phyloP scores from a whole-genome alignment of 2,329 filamentous ascomycete species.

The Tolypocladium ovalisporum region DNA sequence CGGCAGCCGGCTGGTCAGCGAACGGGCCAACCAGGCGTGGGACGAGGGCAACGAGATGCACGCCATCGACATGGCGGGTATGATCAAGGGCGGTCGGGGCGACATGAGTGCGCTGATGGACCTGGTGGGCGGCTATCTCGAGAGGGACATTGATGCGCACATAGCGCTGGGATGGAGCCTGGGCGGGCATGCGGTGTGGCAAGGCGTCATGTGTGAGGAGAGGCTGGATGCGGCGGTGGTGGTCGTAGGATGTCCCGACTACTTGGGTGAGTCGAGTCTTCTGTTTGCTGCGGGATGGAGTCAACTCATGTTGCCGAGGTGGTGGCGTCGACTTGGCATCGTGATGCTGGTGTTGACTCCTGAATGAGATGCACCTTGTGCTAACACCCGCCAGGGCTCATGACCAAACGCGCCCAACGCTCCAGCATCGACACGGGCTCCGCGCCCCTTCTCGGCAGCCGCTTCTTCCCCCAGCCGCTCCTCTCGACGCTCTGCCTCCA shows the following conservation, averaged over 20 bases:
- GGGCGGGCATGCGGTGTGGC: conserved; percentile 83
- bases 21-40: conserved; percentile 68
- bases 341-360: background rate
- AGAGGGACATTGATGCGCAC: conserved; percentile 45
- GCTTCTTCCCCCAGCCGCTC: conserved; percentile 63
- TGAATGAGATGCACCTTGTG: background rate
- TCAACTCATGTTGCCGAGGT: background rate
- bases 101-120: conserved; percentile 71
- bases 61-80: conserved; percentile 84
- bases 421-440: conserved; percentile 47
- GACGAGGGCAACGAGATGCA: conserved; percentile 66
- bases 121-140: conserved; percentile 62
- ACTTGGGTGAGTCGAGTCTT: conserved; percentile 41
- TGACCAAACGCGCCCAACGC: conserved; percentile 66
- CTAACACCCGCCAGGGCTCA: conserved; percentile 35
- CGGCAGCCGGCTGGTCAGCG: conserved; percentile 58
- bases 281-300: background rate
- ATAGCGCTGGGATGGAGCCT: conserved; percentile 74
- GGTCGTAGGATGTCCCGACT: conserved; percentile 86
- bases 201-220: conserved; percentile 66
- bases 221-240: conserved; percentile 69
- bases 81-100: conserved; percentile 60
- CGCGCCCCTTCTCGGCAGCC: conserved; percentile 59
- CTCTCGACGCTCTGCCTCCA: conserved; percentile 49
- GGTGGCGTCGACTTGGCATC: background rate